Conservation (phyloP, 139 green algal species). For the Chlorella sp. region DNA sequence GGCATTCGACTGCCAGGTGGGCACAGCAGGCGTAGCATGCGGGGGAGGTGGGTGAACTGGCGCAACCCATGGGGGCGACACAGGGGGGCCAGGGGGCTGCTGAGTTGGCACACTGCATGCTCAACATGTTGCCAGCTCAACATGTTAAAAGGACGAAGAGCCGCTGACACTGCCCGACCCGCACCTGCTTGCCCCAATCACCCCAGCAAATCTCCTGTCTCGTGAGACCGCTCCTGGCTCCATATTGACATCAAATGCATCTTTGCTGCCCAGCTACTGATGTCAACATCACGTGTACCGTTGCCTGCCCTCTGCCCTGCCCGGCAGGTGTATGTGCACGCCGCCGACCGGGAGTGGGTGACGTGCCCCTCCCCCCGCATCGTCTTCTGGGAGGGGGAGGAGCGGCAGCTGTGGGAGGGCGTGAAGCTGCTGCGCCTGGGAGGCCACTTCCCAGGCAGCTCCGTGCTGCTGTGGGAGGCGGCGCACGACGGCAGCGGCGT, state of each 20-base stretch:
- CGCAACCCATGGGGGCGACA: too few relatives aligned
- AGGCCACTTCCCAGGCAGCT: conserved; percentile 54
- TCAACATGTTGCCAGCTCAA: too few relatives aligned
- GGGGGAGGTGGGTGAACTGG: too few relatives aligned
- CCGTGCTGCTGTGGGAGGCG: conserved; percentile 16
- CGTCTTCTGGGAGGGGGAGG: conserved; percentile 30
- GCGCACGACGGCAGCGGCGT: not conserved
- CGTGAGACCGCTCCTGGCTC: too few relatives aligned
- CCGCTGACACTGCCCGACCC: not conserved
- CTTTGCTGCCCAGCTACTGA: too few relatives aligned
- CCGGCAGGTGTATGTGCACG: conserved; percentile 40
- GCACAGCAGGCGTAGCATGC: not conserved
- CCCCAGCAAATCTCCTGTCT: too few relatives aligned
- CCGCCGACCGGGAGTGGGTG: conserved; percentile 10
- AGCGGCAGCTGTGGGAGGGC: conserved; percentile 14
- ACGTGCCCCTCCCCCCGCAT: not conserved
- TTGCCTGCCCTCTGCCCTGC: not conserved
- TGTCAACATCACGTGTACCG: too few relatives aligned
- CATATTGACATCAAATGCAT: too few relatives aligned
- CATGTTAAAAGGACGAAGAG: not conserved
- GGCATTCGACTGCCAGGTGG: conserved; percentile 31
- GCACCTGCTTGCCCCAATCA: not conserved
- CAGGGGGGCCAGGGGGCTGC: too few relatives aligned
- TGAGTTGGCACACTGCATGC: not conserved
- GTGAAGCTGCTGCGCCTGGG: conserved; percentile 26